These are phyloP conservation scores for Diaporthe nobilis DNA, from an alignment of 2,329 filamentous ascomycete genomes.

Conservation along the genomic window DNA sequence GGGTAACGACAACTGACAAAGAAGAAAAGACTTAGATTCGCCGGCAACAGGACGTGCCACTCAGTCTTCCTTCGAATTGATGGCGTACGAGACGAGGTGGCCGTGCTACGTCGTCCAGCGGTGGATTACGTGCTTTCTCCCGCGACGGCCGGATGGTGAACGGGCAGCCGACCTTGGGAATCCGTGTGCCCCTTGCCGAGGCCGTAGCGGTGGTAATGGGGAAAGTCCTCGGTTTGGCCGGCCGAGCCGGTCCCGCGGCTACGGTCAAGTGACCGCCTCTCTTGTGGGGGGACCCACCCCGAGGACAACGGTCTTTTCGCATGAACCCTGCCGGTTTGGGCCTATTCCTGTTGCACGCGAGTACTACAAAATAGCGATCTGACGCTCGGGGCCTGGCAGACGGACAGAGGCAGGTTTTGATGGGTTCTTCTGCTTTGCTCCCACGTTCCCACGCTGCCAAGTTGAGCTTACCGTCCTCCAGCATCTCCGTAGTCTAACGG, in stretches of 20 bases:
- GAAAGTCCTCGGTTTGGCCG: slow-evolving; percentile 17
- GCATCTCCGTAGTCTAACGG: not conserved
- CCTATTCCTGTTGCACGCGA: not conserved
- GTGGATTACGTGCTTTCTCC: not conserved
- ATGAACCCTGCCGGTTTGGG: slow-evolving; percentile 14
- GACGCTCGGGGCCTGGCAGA: not conserved
- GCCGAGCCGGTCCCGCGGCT: slow-evolving; percentile 26
- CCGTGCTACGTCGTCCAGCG: not conserved
- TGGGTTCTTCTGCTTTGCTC: not conserved
- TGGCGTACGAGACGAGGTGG: not conserved
- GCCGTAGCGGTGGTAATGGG: slow-evolving; percentile 16
- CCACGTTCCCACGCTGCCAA: not conserved
- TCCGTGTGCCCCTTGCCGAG: slow-evolving; percentile 1
- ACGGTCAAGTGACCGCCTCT: slow-evolving; percentile 27
- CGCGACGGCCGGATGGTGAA: not conserved
- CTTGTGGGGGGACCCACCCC: slow-evolving; percentile 25
- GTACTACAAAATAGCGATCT: not conserved
- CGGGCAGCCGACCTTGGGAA: not conserved
- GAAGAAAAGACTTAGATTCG: not conserved
- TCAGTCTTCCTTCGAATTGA: not conserved
- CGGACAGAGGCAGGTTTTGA: not conserved
- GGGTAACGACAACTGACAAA: not conserved
- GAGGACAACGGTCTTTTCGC: slow-evolving; percentile 12
- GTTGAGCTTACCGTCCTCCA: not conserved
- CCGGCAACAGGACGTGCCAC: not conserved